Percentiles rank a stretch among this genome's conserved stretches.
phyloP scores from a whole-genome alignment of 352 stramenopile genomes.

The Globisporangium ultimum region DNA sequence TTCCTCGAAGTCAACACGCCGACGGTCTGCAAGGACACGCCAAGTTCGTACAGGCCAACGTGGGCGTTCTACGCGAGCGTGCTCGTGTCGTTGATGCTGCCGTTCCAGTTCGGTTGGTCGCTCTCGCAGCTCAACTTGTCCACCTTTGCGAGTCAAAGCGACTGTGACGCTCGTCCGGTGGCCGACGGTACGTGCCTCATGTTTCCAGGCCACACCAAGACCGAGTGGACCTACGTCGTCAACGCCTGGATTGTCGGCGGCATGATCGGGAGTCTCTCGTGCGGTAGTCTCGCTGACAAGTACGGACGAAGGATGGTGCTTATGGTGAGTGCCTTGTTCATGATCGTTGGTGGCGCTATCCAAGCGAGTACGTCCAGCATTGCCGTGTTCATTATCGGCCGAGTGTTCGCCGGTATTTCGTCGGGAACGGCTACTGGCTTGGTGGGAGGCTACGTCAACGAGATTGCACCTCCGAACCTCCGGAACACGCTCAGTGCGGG shows the following conservation, averaged over 20 bases:
- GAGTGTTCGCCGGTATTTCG: neutral
- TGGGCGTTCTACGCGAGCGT: conserved; percentile 18
- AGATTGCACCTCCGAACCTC: conserved; percentile 38
- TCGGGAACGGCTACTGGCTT: conserved; percentile 27
- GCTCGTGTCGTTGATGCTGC: too few relatives aligned
- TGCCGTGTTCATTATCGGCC: conserved; percentile 1
- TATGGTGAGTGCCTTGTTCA: conserved; percentile 3
- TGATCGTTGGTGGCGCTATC: neutral
- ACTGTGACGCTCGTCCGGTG: neutral
- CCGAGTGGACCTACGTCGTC: neutral
- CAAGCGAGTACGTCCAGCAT: neutral
- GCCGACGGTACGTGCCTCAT: neutral
- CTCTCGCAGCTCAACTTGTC: too few relatives aligned
- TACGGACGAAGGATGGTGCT: neutral
- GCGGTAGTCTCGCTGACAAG: too few relatives aligned
- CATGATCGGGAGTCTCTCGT: too few relatives aligned
- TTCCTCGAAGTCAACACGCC: conserved; percentile 1
- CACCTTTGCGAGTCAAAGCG: too few relatives aligned
- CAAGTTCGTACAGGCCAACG: conserved; percentile 14
- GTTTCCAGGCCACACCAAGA: neutral
- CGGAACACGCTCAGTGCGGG: conserved; percentile 30
- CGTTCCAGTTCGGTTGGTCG: too few relatives aligned
- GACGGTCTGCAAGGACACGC: neutral
- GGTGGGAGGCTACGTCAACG: conserved; percentile 38
- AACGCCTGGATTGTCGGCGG: neutral